Conservation (phyloP, 2,329 filamentous ascomycete species). For the Didymella exigua region DNA sequence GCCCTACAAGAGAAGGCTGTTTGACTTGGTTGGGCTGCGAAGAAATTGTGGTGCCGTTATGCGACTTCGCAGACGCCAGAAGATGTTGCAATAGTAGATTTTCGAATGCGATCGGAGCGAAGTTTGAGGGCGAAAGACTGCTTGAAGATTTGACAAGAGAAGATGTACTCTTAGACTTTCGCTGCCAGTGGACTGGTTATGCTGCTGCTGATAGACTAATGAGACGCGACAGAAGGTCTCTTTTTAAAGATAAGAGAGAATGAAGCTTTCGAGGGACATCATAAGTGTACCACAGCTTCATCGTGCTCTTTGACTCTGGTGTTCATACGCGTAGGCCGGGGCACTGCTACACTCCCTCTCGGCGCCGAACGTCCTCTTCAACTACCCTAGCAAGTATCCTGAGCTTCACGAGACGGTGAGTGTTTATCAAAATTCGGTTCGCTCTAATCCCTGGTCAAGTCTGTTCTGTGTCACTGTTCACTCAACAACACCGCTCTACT, state of each 20-base stretch:
- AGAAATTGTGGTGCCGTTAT: too few relatives aligned
- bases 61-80: too few relatives aligned
- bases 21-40: background rate
- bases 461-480: background rate
- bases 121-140: too few relatives aligned
- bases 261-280: background rate
- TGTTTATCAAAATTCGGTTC: background rate
- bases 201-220: background rate
- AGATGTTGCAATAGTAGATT: too few relatives aligned
- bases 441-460: background rate
- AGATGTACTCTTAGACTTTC: background rate
- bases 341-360: background rate
- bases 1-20: background rate
- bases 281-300: background rate
- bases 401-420: slow-evolving; percentile 1
- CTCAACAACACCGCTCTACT: background rate
- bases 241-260: background rate
- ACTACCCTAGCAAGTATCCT: slow-evolving; percentile 4
- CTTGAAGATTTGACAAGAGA: too few relatives aligned
- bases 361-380: background rate
- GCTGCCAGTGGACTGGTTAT: background rate
- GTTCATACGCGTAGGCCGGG: background rate
- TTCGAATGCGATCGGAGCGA: too few relatives aligned
- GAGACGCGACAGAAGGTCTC: background rate
- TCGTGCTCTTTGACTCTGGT: background rate